Evolutionary conservation across 148 eudicot genomes (phyloP), one percentile per base, ranked within the genome.

Genomic region (Diospyros lotus): DNA sequence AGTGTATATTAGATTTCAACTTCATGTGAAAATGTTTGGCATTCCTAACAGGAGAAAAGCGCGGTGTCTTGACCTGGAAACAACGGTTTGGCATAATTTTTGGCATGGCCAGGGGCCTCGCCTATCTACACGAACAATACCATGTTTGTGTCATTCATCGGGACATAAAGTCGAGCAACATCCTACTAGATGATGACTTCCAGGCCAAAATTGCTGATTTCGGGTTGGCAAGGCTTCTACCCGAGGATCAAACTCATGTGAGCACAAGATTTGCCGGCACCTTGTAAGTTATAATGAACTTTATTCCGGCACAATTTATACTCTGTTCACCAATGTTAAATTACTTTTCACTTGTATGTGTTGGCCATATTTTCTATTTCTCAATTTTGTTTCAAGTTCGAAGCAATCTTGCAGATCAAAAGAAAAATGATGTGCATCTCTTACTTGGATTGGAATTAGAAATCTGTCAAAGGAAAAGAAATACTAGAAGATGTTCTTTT

Each of bases 241-340:
- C 88, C 0, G 84, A 78, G 59, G 79, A 83, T 76, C 82, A 76
- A 66, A 85, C 77, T 59, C 88, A 85, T 76, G 66, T 85, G 42
- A 85, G 83, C 80, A 85, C 86, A 69, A 82, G 64, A 63, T 85
- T 85, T 78, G 88, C 82, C 4, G 88, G 88, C n/a, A 85, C 88
- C 72, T 69, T 85, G 88, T 85, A 80, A 82, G 85, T 76, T 28
- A 28, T 28, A 28, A 28, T 28, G 28, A 28, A 28, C 28, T 28
- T 28, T 28, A 28, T 28, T 28, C 28, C 28, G 28, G 28, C 28
- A 28, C 28, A 28, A 0, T 28, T 28, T 28, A 28, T 28, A 28
- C 28, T 28, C 28, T 28, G 28, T 28, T 28, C 28, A 28, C 28
- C 28, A 28, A 28, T 28, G 28, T 28, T 28, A 28, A 28, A 28